These are phyloP conservation scores for Epichloe baconii DNA, from an alignment of 2,329 filamentous ascomycete genomes.

Conservation along the genomic window DNA sequence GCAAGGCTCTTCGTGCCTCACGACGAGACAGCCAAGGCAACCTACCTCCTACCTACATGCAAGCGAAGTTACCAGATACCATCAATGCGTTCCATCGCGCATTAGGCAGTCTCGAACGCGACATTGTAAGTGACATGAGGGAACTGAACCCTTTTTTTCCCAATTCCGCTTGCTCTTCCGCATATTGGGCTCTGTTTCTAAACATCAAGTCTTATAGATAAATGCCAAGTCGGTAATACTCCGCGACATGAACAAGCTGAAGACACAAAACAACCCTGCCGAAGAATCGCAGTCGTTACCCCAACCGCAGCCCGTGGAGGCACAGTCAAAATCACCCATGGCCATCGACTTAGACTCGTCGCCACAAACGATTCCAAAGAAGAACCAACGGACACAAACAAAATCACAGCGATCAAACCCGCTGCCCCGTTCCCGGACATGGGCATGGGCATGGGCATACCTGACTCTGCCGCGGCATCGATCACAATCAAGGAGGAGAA, in stretches of 20 bases:
- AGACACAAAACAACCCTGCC: conserved; percentile 14
- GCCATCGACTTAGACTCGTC: conserved; percentile 25
- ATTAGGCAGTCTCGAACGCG: conserved; percentile 42
- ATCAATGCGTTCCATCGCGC: conserved; percentile 37
- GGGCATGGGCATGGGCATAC: conserved; percentile 32
- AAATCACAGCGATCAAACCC: conserved; percentile 17
- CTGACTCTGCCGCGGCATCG: conserved; percentile 8
- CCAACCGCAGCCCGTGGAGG: conserved; percentile 18
- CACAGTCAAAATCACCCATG: conserved; percentile 23
- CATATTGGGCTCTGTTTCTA: background rate
- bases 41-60: conserved; percentile 19
- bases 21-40: conserved; percentile 31
- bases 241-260: conserved; percentile 36
- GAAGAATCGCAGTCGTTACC: conserved; percentile 3
- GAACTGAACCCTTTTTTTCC: background rate
- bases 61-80: conserved; percentile 32
- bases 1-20: conserved; percentile 40
- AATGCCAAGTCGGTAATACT: conserved; percentile 41
- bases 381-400: conserved; percentile 20
- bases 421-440: conserved; percentile 45
- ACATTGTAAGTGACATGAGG: conserved; percentile 33
- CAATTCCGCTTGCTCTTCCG: background rate
- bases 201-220: conserved; percentile 14
- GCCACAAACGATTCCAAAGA: conserved; percentile 13
- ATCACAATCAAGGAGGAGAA: conserved; percentile 13